Percentiles rank a stretch among this genome's conserved stretches.
These are phyloP conservation scores for Adansonia rubrostipa DNA, from an alignment of 441 rosid species.

Conservation along the genomic window DNA sequence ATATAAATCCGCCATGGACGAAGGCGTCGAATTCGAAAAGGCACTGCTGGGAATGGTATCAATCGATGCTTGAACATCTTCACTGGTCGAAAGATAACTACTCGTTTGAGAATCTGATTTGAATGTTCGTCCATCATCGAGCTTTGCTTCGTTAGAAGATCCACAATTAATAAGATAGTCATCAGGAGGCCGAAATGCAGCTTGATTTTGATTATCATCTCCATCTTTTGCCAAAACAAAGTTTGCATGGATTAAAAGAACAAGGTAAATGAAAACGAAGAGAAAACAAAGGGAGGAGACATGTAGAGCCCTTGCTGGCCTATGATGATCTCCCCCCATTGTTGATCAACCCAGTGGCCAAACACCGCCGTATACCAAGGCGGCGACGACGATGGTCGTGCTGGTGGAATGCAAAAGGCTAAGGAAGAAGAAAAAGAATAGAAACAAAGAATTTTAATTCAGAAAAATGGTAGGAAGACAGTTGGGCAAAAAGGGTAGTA, in stretches of 20 bases:
- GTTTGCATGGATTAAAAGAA: slow-evolving; percentile 28
- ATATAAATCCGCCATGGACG: slow-evolving; percentile 33
- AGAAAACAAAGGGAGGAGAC: slow-evolving; percentile 35
- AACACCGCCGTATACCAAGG: slow-evolving; percentile 12
- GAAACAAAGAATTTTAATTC: slow-evolving; percentile 27
- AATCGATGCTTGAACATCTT: slow-evolving; percentile 51
- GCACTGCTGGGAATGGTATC: slow-evolving; percentile 41
- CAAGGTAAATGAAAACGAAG: slow-evolving; percentile 28
- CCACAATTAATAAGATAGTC: slow-evolving; percentile 70
- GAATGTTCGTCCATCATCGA: slow-evolving; percentile 68
- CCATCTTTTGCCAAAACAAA: slow-evolving; percentile 12
- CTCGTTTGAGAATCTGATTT: slow-evolving; percentile 57
- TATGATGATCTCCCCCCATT: slow-evolving; percentile 39
- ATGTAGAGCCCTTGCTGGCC: slow-evolving; percentile 24
- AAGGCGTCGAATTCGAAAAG: slow-evolving; percentile 35
- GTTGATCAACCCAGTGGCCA: slow-evolving; percentile 22
- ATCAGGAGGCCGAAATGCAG: slow-evolving; percentile 45
- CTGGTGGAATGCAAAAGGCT: too few species aligned
- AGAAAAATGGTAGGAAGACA: slow-evolving; percentile 11
- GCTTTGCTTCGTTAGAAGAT: slow-evolving; percentile 56
- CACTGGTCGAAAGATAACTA: slow-evolving; percentile 50
- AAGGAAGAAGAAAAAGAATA: neutral
- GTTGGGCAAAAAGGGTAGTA: neutral
- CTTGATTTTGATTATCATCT: too few species aligned
- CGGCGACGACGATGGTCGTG: neutral